Evolutionary conservation across 805 yeast species (phyloP), one percentile per base, ranked within the genome.

Genomic region (Yarrowia sp.): DNA sequence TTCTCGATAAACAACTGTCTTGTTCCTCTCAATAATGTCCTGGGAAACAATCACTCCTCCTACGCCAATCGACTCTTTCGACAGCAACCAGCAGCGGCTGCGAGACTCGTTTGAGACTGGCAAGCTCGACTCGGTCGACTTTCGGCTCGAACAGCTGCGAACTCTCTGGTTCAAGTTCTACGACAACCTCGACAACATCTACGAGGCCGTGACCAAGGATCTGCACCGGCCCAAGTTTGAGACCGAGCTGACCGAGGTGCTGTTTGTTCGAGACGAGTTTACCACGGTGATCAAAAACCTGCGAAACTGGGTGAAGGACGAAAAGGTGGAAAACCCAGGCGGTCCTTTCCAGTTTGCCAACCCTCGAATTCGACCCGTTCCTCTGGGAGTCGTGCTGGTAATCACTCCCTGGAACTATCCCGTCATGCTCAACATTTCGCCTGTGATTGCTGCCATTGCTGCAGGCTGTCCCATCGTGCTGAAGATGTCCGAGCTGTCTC

Each of bases 391-490:
- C 2, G 87, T 88, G 4, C 80, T 91, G 66, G 79, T 91, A 54
- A 84, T 92, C 54, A 77, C 87, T 4, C 92, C 96, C 0, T 90
- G 87, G 81, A 90, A 90, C 75, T 90, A 85, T 73, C 96, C 98
- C 0, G 73, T 89, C 40, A 65, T 82, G 30, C 77, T 92, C 64
- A 70, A 88, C 0, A 66, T 91, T 11, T 78, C 82, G 33, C 91
- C 97, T 0, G 71, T 92, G 17, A 79, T 85, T 38, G 91, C 90
- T 22, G 96, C 96, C 1, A 76, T 92, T 68, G 90, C 96, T 0
- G 88, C 86, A 16, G 98, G 97, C 16, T 91, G 92, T 73, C 79
- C 86, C 16, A 92, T 88, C 24, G 84, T 87, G 22, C 76, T 87
- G 68, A 90, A 90, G 72, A 90, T 89, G 22, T 81, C 87, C 66